Percentiles rank a stretch among this genome's conserved stretches.
Evolutionary conservation across 2,329 filamentous ascomycete genomes (phyloP).

Genomic region (Xylariaceae sp.): DNA sequence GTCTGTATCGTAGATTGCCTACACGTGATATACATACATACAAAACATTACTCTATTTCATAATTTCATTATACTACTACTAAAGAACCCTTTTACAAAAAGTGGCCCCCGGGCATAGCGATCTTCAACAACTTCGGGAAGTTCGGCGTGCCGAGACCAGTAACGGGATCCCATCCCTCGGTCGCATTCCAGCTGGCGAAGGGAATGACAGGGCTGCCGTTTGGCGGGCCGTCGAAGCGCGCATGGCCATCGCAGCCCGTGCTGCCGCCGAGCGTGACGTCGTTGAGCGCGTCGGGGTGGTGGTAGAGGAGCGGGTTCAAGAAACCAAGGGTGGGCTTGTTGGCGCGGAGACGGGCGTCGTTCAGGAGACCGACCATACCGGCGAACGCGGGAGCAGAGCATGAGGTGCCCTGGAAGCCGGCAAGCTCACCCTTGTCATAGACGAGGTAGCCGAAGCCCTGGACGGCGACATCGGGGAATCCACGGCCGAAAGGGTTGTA

Average conservation of each 20-base stretch:
- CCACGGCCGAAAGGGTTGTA: conserved; percentile 38
- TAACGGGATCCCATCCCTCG: conserved; percentile 33
- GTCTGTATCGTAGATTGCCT: too few relatives aligned
- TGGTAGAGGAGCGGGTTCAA: conserved; percentile 46
- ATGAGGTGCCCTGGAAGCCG: conserved; percentile 33
- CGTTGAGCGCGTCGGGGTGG: conserved; percentile 27
- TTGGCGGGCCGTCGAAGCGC: conserved; percentile 19
- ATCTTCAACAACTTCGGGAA: conserved; percentile 22
- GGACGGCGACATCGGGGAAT: conserved; percentile 50
- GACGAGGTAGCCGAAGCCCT: conserved; percentile 37
- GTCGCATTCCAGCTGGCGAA: conserved; percentile 26
- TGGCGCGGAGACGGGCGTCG: conserved; percentile 43
- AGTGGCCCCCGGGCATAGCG: conserved; percentile 12
- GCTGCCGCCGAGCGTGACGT: conserved; percentile 30
- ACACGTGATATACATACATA: too few relatives aligned
- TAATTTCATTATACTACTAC: neutral
- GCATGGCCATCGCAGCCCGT: conserved; percentile 27
- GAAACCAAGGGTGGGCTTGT: conserved; percentile 42
- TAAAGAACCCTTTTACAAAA: neutral
- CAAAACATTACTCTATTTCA: neutral
- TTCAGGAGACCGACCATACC: conserved; percentile 54
- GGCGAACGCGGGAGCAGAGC: conserved; percentile 50
- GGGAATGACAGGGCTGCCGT: conserved; percentile 23
- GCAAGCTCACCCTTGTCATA: conserved; percentile 34
- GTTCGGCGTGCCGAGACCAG: conserved; percentile 32